Base-by-base conservation (phyloP, 768 basidiomycete genomes). In the Cubamyces lactineus region DNA sequence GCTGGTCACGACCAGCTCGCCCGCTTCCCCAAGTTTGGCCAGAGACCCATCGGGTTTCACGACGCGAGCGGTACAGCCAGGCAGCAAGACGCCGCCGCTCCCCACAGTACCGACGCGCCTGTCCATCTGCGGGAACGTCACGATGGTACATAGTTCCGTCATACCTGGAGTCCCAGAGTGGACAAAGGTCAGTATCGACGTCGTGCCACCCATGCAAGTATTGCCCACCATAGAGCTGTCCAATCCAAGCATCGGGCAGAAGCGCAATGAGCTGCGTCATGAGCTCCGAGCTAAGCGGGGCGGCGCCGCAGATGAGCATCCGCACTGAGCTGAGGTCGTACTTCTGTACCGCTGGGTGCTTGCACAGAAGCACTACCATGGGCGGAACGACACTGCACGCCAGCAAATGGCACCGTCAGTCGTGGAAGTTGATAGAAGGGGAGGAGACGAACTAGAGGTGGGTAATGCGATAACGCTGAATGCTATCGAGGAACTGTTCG, bases 221-320 rank as follows among this genome's bases (percentile, higher is more conserved):
- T n/a, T 12, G 21, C 66, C 70, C 40, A 84, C 85, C 86, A 70
- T 86, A 87, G 16, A 79, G 81, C 69, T 87, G 86, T n/a, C 83
- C 85, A n/a, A 87, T 77, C 57, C 75, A 73, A 1, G 79, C 78
- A 16, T 75, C 65, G 0, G 86, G 86, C 38, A 87, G 79, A 38
- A 81, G 63, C 41, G 76, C 70, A 17, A 69, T 68, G 24, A 86
- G 73, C 64, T 77, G 78, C 38, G 76, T 70, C 63, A 80, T 83
- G n/a, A 84, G 67, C 63, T 85, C 82, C 30, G 71, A 64, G 0
- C 84, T 79, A 47, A 87, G 76, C 46, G 87, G 86, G 8, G 86
- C 87, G 24, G 87, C 86, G 23, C 86, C 86, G 66, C 67, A 71
- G 57, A 74, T 77, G 51, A 76, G 63, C 64, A 71, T 75, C 46